Conservation (phyloP, 1,284 basidiomycete species). For the Ceratobasidium sp. region DNA sequence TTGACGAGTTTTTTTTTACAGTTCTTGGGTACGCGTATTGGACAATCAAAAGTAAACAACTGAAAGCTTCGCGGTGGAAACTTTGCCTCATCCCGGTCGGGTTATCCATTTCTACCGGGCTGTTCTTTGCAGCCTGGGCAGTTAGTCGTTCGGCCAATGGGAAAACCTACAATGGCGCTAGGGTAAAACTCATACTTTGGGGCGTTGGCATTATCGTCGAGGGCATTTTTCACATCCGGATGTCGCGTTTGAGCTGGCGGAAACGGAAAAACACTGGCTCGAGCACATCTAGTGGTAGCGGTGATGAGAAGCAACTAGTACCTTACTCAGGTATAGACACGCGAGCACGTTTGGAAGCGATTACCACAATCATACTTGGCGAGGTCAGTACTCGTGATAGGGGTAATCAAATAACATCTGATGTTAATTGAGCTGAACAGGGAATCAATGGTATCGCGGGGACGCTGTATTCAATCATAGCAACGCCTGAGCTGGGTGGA, state of each 20-base stretch:
- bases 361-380: conserved; percentile 39
- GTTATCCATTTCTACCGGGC: conserved; percentile 4
- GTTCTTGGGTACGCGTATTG: conserved; percentile 10
- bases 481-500: conserved; percentile 14
- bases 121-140: conserved; percentile 29
- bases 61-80: background rate
- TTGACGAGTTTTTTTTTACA: background rate
- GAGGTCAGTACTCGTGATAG: conserved; percentile 5
- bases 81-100: conserved; percentile 15
- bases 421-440: background rate
- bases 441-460: conserved; percentile 44
- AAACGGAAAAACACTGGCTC: too few relatives aligned
- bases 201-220: conserved; percentile 10
- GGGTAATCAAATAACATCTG: too few relatives aligned
- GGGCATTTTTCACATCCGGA: conserved; percentile 2
- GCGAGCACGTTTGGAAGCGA: conserved; percentile 1
- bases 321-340: conserved; percentile 9
- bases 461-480: conserved; percentile 23
- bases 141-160: background rate
- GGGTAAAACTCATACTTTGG: conserved; percentile 28
- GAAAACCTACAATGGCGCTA: background rate
- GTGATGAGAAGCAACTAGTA: background rate
- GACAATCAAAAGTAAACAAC: background rate
- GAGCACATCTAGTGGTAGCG: too few relatives aligned
- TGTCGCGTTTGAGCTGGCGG: background rate